Evolutionary conservation across 345 rosid species (phyloP).

Genomic region (Hirschfeldia incana): DNA sequence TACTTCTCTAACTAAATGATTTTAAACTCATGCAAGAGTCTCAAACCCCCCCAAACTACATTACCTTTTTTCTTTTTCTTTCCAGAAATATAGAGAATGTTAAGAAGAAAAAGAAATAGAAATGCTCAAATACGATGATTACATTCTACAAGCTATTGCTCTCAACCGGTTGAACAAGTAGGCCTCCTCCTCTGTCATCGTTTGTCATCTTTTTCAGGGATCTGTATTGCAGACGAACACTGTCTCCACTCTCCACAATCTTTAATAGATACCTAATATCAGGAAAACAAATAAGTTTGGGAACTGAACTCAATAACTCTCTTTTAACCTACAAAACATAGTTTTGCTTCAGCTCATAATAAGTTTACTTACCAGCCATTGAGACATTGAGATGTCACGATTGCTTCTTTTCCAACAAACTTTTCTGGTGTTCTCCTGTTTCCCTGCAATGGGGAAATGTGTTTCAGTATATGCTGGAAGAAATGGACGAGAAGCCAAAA

Average conservation of each 20-base stretch:
- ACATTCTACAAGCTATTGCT: conserved; percentile 50
- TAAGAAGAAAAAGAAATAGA: background rate
- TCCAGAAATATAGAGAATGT: conserved; percentile 28
- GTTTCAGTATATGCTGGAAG: background rate
- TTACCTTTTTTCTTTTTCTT: conserved; percentile 18
- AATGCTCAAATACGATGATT: conserved; percentile 5
- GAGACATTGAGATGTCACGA: conserved; percentile 94
- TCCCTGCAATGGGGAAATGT: conserved; percentile 56
- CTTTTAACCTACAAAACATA: conserved; percentile 4
- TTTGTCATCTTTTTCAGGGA: conserved; percentile 67
- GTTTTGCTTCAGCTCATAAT: background rate
- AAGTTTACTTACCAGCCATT: conserved; percentile 75
- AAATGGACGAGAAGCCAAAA: background rate
- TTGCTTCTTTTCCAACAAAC: conserved; percentile 96
- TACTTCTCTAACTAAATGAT: conserved; percentile 15
- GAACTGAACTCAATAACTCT: conserved; percentile 7
- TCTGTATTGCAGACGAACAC: conserved; percentile 88
- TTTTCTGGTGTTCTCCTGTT: conserved; percentile 93
- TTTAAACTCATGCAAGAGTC: conserved; percentile 18
- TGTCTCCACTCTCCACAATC: conserved; percentile 79
- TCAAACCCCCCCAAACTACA: conserved; percentile 30
- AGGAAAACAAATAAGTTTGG: conserved; percentile 1
- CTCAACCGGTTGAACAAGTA: conserved; percentile 52
- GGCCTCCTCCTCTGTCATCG: conserved; percentile 50
- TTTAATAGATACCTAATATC: conserved; percentile 73